phyloP scores from a whole-genome alignment of 1,139 yeast genomes.

The Yamadazyma diospyri region DNA sequence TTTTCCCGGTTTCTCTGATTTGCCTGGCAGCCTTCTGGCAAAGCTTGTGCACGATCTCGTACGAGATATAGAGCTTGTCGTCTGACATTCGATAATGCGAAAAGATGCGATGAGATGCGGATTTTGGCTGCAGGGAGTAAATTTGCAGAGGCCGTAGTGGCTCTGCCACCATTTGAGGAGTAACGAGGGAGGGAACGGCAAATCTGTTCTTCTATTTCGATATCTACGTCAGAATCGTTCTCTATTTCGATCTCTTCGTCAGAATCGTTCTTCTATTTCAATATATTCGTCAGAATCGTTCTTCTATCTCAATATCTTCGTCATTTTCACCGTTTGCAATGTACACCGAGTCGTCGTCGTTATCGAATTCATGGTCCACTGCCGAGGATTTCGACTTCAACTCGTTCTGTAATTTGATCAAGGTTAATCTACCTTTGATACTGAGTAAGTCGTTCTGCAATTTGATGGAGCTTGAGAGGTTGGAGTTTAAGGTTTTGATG shows the following conservation, averaged over 20 bases:
- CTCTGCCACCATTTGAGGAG: no score
- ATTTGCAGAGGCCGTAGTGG: neutral
- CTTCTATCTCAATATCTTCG: no score
- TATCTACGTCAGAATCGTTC: no score
- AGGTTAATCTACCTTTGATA: constrained; percentile 42
- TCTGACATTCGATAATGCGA: no score
- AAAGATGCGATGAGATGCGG: constrained; percentile 1
- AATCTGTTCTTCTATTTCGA: constrained; percentile 1
- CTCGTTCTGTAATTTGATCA: constrained; percentile 38
- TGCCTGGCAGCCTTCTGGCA: constrained; percentile 52
- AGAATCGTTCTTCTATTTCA: no score
- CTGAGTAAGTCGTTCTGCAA: constrained; percentile 39
- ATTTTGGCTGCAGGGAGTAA: neutral
- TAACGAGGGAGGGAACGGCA: no score
- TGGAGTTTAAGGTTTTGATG: constrained; percentile 14
- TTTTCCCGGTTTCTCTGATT: constrained; percentile 38
- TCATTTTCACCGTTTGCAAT: constrained; percentile 46
- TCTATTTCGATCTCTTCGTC: no score
- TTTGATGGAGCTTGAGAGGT: constrained; percentile 30
- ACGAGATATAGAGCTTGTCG: constrained; percentile 55
- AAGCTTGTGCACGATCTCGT: constrained; percentile 59
- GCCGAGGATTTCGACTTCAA: constrained; percentile 27
- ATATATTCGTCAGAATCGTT: no score
- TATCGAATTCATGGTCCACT: constrained; percentile 21
- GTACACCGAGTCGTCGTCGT: constrained; percentile 21